Evolutionary conservation across 2,329 filamentous ascomycete genomes (phyloP), one percentile per base, ranked within the genome.

Genomic region (Dactylellina sp.): DNA sequence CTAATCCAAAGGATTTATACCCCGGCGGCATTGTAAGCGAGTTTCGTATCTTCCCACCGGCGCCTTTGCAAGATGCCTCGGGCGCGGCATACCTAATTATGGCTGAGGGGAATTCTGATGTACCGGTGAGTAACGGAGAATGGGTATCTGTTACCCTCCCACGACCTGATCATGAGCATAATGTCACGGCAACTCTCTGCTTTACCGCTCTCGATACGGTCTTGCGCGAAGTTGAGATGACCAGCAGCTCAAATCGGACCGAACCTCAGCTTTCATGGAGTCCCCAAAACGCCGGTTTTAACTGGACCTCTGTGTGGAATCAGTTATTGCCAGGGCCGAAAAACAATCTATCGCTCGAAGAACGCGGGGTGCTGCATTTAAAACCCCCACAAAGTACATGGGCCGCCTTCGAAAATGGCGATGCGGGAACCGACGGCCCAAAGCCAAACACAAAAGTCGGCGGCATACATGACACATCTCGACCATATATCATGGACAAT

Each of bases 21-120:
- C 22, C 50, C n/a, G 50, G 50, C 16, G 32, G 16, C 16, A 24
- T 55, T 12, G 16, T 55, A 7, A 55, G 50, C 50, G 50, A 55
- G 28, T 55, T 55, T 18, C 50, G 50, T 20, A 24, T 37, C 7
- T 55, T 37, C 28, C 50, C 50, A 37, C 50, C 50, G 1, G 14
- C 25, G 5, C 7, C 5, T 0, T 5, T 37, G 9, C 50, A 55
- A 24, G 20, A 39, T 20, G 25, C 50, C 11, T 37, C 50, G 7
- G 50, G 50, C 3, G 28, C 28, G 6, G 50, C 50, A 16, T 55
- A 55, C 16, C 25, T 55, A 35, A 55, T 55, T 11, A 55, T 55
- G 9, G 25, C 28, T 12, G 25, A 14, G 7, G 16, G 18, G 12
- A 55, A 55, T 25, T 9, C 16, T 14, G 12, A 40, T 1, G 28